Percentiles rank a stretch among this genome's conserved stretches.
These are phyloP conservation scores for Trichoderma sp. DNA, from an alignment of 2,329 filamentous ascomycete genomes.

Conservation along the genomic window DNA sequence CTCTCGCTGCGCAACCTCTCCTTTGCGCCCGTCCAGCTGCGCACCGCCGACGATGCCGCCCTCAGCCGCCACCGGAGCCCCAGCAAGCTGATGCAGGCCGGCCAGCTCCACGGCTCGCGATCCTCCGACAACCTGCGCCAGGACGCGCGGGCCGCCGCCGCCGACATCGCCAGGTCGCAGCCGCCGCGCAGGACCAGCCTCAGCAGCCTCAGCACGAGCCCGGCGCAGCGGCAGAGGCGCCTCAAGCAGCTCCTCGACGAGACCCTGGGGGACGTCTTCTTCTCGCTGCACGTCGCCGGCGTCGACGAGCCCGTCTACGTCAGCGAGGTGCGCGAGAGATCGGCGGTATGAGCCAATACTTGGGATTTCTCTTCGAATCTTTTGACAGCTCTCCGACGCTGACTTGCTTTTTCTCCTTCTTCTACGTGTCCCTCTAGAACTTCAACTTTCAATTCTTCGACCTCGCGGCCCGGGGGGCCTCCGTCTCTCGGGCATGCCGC, in stretches of 20 bases:
- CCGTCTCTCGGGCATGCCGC: constrained; percentile 65
- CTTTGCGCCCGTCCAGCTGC: constrained; percentile 59
- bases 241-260: constrained; percentile 72
- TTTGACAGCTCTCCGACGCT: constrained; percentile 20
- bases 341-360: constrained; percentile 56
- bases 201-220: constrained; percentile 51
- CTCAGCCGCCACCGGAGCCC: constrained; percentile 72
- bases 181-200: constrained; percentile 53
- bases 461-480: constrained; percentile 63
- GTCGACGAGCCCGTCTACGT: constrained; percentile 79
- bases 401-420: neutral
- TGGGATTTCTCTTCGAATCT: neutral
- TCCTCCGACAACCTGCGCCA: constrained; percentile 57
- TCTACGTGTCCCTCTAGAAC: constrained; percentile 55
- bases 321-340: constrained; percentile 76
- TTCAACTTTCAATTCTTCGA: constrained; percentile 89
- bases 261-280: constrained; percentile 84
- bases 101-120: constrained; percentile 56
- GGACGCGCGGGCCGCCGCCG: constrained; percentile 30
- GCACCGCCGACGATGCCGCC: constrained; percentile 78
- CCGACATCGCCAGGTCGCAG: constrained; percentile 15
- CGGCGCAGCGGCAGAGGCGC: constrained; percentile 66
- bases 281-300: constrained; percentile 73
- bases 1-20: constrained; percentile 85
- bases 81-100: constrained; percentile 60